Conservation (phyloP, 139 green algal species). For the Picochlorum sp. region DNA sequence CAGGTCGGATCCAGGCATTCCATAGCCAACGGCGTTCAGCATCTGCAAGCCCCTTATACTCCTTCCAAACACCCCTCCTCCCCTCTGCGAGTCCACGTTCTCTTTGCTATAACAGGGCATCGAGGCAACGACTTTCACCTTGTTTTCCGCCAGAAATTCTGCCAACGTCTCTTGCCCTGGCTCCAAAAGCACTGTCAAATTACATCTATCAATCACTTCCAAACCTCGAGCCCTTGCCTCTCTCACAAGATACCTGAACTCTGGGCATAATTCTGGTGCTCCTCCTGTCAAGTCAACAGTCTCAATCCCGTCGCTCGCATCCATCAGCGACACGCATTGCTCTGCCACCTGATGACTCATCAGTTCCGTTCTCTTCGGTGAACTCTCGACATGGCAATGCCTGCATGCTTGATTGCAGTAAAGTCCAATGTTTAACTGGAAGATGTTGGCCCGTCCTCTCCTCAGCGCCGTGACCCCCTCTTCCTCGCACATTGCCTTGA, state of each 20-base stretch:
- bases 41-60: constrained; percentile 58
- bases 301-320: constrained; percentile 24
- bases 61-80: constrained; percentile 81
- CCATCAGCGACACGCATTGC: constrained; percentile 64
- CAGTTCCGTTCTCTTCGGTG: constrained; percentile 63
- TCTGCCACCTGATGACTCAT: constrained; percentile 61
- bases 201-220: constrained; percentile 96
- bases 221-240: constrained; percentile 54
- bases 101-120: constrained; percentile 84
- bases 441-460: constrained; percentile 43
- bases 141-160: constrained; percentile 75
- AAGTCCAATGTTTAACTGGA: constrained; percentile 96
- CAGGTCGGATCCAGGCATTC: constrained; percentile 50
- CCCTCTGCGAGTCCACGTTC: constrained; percentile 87
- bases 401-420: constrained; percentile 98
- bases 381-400: constrained; percentile 96
- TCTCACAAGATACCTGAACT: constrained; percentile 85
- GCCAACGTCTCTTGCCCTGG: constrained; percentile 85
- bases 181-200: constrained; percentile 94
- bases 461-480: constrained; percentile 34
- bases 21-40: constrained; percentile 84
- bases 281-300: constrained; percentile 92
- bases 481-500: constrained; percentile 27
- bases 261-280: constrained; percentile 77
- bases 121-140: constrained; percentile 83